These are phyloP conservation scores for Cordyceps farinosa DNA, from an alignment of 2,329 filamentous ascomycete species.

Conservation along the genomic window DNA sequence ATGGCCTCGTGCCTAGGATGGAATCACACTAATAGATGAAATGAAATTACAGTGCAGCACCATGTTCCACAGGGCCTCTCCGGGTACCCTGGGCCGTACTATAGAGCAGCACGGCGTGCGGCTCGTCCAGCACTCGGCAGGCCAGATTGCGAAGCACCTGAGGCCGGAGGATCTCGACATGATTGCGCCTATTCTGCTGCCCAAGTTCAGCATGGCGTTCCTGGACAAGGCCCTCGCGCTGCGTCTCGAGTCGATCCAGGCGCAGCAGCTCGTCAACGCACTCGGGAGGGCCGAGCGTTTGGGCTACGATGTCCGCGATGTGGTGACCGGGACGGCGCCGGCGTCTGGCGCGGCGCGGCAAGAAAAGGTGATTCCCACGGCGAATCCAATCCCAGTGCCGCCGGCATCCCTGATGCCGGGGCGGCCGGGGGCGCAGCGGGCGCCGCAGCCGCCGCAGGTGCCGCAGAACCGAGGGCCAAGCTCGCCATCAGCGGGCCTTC, in stretches of 20 bases:
- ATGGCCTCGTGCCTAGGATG: neutral
- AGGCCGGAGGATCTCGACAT: slow-evolving; percentile 42
- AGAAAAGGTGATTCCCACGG: slow-evolving; percentile 37
- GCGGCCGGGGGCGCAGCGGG: no score
- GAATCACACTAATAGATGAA: neutral
- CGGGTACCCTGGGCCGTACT: slow-evolving; percentile 35
- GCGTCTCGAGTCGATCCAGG: slow-evolving; percentile 51
- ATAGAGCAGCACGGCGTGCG: slow-evolving; percentile 45
- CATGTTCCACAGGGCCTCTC: slow-evolving; percentile 42
- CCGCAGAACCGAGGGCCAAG: neutral
- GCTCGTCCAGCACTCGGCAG: slow-evolving; percentile 39
- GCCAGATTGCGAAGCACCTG: slow-evolving; percentile 42
- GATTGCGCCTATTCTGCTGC: slow-evolving; percentile 41
- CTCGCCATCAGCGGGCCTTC: neutral
- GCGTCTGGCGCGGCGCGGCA: slow-evolving; percentile 20
- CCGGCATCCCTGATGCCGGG: neutral
- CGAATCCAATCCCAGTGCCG: slow-evolving; percentile 14
- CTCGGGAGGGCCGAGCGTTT: slow-evolving; percentile 55
- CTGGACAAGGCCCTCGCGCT: slow-evolving; percentile 50
- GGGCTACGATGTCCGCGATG: slow-evolving; percentile 51
- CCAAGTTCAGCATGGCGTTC: slow-evolving; percentile 46
- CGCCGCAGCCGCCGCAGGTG: neutral
- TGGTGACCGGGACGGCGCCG: slow-evolving; percentile 30
- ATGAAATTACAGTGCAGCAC: slow-evolving; percentile 41
- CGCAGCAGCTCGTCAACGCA: slow-evolving; percentile 53